Evolutionary conservation across 1,139 yeast species (phyloP), one percentile per base, ranked within the genome.

Genomic region (Yamadazyma songkhlaensis): DNA sequence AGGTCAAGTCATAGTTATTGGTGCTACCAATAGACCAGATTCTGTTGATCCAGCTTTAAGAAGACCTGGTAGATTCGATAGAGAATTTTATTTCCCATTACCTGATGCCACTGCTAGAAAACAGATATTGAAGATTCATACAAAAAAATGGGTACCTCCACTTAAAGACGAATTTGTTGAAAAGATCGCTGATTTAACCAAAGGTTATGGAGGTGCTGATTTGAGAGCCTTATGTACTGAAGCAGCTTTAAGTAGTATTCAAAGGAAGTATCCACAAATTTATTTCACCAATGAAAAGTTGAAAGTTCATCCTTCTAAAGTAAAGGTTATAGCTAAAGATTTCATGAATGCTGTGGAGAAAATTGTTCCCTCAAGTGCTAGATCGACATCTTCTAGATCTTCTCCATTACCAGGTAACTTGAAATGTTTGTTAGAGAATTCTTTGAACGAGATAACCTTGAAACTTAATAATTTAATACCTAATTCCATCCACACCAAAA

Each of bases 141-240:
- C 97, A 13, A 77, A 76, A 44, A 85, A 84, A 54, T 92, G 99
- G 99, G 71, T 72, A 4, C 95, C 95, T 2, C 84, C 84, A 0
- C 61, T 85, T 37, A 59, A 77, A 1, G 69, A 69, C 0, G 64
- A 59, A 7, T 85, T 92, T 48, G 55, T 87, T 7, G 72, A 73
- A 3, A 80, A 81, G 40, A 72, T 92, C 33, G 94, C 97, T 0
- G 72, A 72, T 10, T 65, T 88, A 41, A 90, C 99, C 0, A 92
- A 90, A 56, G 98, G 98, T 0, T 94, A 88, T 54, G 98, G 98
- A 28, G 99, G 99, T 64, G 97, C 99, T 3, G 99, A 92, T 60
- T 68, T 94, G 45, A 72, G 97, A 39, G 96, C 97, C 0, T 67
- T 92, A 25, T 90, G 97, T 55, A 90, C 97, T 0, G 99, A 92